Evolutionary conservation across 352 stramenopile genomes (phyloP).

Genomic region (Pythium periplocum): DNA sequence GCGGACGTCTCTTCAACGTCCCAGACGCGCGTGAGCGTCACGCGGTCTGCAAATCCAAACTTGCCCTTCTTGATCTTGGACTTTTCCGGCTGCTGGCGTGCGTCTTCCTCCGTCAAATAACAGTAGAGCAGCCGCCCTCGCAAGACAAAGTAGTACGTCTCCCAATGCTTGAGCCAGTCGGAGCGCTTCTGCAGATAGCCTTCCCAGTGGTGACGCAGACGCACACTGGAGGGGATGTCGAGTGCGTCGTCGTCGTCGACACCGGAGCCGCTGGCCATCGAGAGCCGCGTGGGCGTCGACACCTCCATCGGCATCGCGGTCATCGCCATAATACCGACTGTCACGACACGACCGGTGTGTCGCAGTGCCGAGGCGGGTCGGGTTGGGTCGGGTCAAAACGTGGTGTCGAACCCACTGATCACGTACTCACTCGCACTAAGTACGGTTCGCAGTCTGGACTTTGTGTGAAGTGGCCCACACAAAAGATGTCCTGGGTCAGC

Average conservation of each 20-base stretch:
- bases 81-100: slow-evolving; percentile 65
- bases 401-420: no score
- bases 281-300: neutral
- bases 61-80: slow-evolving; percentile 89
- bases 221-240: slow-evolving; percentile 31
- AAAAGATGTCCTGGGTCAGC: neutral
- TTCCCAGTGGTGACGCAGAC: slow-evolving; percentile 69
- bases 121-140: slow-evolving; percentile 67
- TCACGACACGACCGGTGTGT: no score
- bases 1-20: slow-evolving; percentile 50
- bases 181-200: slow-evolving; percentile 86
- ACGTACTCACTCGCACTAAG: neutral
- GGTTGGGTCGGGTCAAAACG: no score
- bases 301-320: no score
- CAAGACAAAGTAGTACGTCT: slow-evolving; percentile 86
- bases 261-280: slow-evolving; percentile 2
- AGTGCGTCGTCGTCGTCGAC: neutral
- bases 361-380: no score
- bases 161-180: slow-evolving; percentile 88
- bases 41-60: slow-evolving; percentile 77
- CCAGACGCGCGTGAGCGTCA: slow-evolving; percentile 68
- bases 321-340: no score
- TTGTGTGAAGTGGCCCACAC: neutral
- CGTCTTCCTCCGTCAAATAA: slow-evolving; percentile 81
- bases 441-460: no score